phyloP scores from a whole-genome alignment of 1,284 basidiomycete species.

The Flammula alnicola region DNA sequence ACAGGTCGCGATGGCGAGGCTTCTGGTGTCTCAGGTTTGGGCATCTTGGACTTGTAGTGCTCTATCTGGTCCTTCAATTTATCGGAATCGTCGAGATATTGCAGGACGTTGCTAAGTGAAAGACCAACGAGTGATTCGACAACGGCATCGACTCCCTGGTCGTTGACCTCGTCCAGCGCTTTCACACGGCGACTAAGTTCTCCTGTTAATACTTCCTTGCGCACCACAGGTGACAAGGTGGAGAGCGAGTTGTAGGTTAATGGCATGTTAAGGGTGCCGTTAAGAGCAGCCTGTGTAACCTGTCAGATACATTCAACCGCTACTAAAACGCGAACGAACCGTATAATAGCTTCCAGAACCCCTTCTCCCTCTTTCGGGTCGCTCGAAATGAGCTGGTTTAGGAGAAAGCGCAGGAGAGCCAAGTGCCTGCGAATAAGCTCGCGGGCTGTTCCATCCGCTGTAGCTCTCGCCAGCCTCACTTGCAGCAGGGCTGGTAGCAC shows the following conservation, averaged over 20 bases:
- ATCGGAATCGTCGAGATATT: constrained; percentile 70
- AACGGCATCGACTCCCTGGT: constrained; percentile 62
- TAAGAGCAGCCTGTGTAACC: constrained; percentile 65
- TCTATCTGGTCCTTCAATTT: constrained; percentile 70
- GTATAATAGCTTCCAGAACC: constrained; percentile 85
- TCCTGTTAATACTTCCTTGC: constrained; percentile 82
- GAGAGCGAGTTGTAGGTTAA: constrained; percentile 84
- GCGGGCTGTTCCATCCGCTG: constrained; percentile 74
- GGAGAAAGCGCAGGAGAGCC: constrained; percentile 60
- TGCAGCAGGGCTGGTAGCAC: constrained; percentile 79
- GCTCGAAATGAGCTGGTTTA: constrained; percentile 52
- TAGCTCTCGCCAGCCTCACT: constrained; percentile 81
- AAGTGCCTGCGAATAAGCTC: constrained; percentile 54
- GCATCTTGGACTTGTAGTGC: constrained; percentile 38
- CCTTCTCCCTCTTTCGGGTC: constrained; percentile 67
- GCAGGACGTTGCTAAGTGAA: constrained; percentile 75
- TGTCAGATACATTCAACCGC: constrained; percentile 7
- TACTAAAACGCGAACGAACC: constrained; percentile 38
- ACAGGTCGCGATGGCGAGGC: constrained; percentile 38
- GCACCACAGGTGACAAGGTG: constrained; percentile 79
- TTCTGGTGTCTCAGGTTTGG: constrained; percentile 37
- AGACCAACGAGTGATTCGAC: constrained; percentile 72
- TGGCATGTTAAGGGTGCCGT: constrained; percentile 76
- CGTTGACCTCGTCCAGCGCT: constrained; percentile 51
- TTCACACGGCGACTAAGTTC: constrained; percentile 80